Percentiles rank a stretch among this genome's conserved stretches.
These are phyloP conservation scores for Apiotrichum porosum DNA, from an alignment of 1,284 basidiomycete genomes.

Conservation along the genomic window DNA sequence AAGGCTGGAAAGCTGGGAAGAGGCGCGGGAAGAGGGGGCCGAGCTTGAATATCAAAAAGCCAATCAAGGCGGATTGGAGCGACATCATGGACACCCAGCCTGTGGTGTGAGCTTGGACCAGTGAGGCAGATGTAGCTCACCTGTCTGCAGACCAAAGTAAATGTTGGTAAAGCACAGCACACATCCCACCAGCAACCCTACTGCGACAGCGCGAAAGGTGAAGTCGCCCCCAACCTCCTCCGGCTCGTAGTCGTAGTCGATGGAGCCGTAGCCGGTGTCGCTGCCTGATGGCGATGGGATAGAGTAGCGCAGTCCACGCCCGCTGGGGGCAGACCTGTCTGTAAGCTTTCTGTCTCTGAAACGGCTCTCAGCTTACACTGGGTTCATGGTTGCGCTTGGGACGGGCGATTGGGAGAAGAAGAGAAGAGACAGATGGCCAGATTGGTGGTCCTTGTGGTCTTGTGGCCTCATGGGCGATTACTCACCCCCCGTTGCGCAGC, in stretches of 20 bases:
- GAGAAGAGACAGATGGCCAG: background rate
- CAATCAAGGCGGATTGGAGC: constrained; percentile 84
- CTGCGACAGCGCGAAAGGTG: constrained; percentile 43
- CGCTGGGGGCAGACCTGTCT: constrained; percentile 24
- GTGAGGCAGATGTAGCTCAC: too few species aligned
- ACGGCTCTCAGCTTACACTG: too few species aligned
- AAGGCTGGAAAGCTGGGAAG: constrained; percentile 48
- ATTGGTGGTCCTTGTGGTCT: background rate
- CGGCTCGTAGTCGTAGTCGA: constrained; percentile 11
- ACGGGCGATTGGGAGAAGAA: background rate
- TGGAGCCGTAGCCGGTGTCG: constrained; percentile 18
- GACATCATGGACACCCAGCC: constrained; percentile 69
- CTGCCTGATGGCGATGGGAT: constrained; percentile 12
- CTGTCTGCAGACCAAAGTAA: constrained; percentile 49
- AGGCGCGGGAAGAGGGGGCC: constrained; percentile 55
- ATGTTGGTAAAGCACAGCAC: constrained; percentile 49
- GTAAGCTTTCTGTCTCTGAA: too few species aligned
- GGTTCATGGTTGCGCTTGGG: constrained; percentile 11
- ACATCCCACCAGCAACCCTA: constrained; percentile 45
- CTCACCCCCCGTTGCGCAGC: too few species aligned
- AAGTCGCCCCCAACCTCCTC: constrained; percentile 36
- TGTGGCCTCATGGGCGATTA: background rate
- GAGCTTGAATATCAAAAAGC: constrained; percentile 73
- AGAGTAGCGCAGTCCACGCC: constrained; percentile 15
- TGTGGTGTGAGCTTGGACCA: constrained; percentile 6